These are phyloP conservation scores for Stromatinia cepivora DNA, from an alignment of 2,329 filamentous ascomycete species.

Conservation along the genomic window DNA sequence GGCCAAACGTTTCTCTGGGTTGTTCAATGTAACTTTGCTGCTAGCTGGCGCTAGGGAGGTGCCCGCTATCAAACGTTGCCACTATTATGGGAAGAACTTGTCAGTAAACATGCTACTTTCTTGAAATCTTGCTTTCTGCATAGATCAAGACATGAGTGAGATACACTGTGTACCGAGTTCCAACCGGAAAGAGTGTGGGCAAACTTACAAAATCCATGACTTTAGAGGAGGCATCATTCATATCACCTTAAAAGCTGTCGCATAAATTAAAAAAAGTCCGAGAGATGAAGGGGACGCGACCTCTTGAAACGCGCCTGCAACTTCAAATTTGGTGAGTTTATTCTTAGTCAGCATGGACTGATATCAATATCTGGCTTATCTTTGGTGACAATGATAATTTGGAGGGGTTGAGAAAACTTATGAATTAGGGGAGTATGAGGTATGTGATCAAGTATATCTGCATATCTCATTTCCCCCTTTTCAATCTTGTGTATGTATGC, in stretches of 20 bases:
- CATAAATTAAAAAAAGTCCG: conserved; percentile 23
- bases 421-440: neutral
- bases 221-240: conserved; percentile 31
- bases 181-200: neutral
- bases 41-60: conserved; percentile 56
- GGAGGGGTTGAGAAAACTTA: conserved; percentile 4
- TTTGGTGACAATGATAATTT: neutral
- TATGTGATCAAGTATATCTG: conserved; percentile 5
- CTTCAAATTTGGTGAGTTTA: neutral
- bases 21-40: conserved; percentile 60
- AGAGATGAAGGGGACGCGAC: conserved; percentile 11
- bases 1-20: conserved; percentile 63
- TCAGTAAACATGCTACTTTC: conserved; percentile 8
- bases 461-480: conserved; percentile 8
- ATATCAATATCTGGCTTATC: neutral
- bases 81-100: conserved; percentile 46
- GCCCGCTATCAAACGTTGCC: conserved; percentile 66
- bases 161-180: neutral
- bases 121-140: neutral
- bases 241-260: conserved; percentile 15
- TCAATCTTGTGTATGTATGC: neutral
- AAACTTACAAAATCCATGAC: conserved; percentile 34
- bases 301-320: conserved; percentile 1
- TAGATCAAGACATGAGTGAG: neutral
- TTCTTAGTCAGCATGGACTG: conserved; percentile 4